phyloP scores from a whole-genome alignment of 371 early-diverging fungal species.

The Furculomyces boomerangus region DNA sequence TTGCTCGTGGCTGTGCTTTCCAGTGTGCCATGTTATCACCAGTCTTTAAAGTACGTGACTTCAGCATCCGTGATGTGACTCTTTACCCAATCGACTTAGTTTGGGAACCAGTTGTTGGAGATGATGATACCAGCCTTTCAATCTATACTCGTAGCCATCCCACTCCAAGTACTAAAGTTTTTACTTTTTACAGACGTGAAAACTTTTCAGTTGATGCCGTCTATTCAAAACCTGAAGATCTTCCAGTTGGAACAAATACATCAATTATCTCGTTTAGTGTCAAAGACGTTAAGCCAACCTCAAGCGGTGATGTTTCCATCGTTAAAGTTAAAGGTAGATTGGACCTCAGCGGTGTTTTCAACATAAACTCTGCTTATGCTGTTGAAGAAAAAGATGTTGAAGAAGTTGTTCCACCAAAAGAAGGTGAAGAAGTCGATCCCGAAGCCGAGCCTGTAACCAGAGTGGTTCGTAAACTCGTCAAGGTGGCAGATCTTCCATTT shows the following conservation, averaged over 20 bases:
- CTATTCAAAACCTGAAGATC: slow-evolving; percentile 39
- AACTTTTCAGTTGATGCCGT: slow-evolving; percentile 65
- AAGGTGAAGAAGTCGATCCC: slow-evolving; percentile 28
- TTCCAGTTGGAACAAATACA: slow-evolving; percentile 49
- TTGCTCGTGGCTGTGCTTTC: slow-evolving; percentile 89
- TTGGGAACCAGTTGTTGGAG: slow-evolving; percentile 51
- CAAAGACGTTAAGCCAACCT: slow-evolving; percentile 33
- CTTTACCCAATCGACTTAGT: slow-evolving; percentile 54
- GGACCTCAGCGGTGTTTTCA: slow-evolving; percentile 65
- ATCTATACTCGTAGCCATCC: slow-evolving; percentile 48
- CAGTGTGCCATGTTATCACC: slow-evolving; percentile 95
- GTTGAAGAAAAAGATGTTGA: slow-evolving; percentile 72
- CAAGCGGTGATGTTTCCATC: slow-evolving; percentile 39
- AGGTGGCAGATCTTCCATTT: slow-evolving; percentile 70
- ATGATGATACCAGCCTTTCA: slow-evolving; percentile 48
- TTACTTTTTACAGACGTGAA: slow-evolving; percentile 65
- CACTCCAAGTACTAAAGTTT: slow-evolving; percentile 70
- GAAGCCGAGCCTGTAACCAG: slow-evolving; percentile 31
- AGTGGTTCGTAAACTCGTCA: slow-evolving; percentile 70
- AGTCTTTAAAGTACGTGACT: slow-evolving; percentile 94
- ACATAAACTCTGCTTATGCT: slow-evolving; percentile 68
- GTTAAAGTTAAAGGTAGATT: slow-evolving; percentile 85
- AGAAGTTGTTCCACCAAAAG: slow-evolving; percentile 28
- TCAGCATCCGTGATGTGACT: slow-evolving; percentile 75
- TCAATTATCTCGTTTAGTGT: slow-evolving; percentile 50